These are phyloP conservation scores for Boletus semigastroideus DNA, from an alignment of 1,284 basidiomycete genomes.

Conservation along the genomic window DNA sequence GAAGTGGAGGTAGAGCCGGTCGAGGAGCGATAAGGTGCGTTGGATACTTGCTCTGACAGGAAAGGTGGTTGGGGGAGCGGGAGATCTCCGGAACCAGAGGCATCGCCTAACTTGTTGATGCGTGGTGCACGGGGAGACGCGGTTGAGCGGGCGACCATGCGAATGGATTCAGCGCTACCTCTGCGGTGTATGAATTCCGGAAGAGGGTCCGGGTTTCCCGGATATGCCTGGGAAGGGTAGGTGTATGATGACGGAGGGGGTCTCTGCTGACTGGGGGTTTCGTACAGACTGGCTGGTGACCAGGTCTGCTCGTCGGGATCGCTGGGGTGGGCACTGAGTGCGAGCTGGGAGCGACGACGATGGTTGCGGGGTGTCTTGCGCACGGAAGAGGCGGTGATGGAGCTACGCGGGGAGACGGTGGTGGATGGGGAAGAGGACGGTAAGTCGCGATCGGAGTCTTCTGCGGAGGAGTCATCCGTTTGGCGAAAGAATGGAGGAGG, in stretches of 20 bases:
- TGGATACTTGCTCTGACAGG: constrained; percentile 39
- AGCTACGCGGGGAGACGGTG: constrained; percentile 17
- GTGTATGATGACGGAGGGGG: constrained; percentile 51
- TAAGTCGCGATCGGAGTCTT: constrained; percentile 28
- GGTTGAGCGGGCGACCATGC: constrained; percentile 22
- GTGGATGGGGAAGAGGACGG: constrained; percentile 8
- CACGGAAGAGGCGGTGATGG: constrained; percentile 11
- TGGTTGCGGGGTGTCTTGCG: constrained; percentile 23
- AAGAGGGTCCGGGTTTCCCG: constrained; percentile 61
- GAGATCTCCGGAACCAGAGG: constrained; percentile 23
- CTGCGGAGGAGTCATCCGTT: constrained; percentile 21
- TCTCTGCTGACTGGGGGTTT: constrained; percentile 4
- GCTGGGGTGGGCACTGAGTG: constrained; percentile 12
- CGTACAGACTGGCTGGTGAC: constrained; percentile 13
- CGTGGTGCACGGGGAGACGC: constrained; percentile 10
- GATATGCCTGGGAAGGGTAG: constrained; percentile 57
- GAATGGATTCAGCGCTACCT: constrained; percentile 37
- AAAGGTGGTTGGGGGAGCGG: constrained; percentile 54
- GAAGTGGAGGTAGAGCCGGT: constrained; percentile 21
- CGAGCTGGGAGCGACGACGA: constrained; percentile 32
- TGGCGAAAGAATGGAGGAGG: constrained; percentile 30
- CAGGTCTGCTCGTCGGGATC: constrained; percentile 16
- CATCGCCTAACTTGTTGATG: constrained; percentile 23
- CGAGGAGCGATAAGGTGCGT: constrained; percentile 40
- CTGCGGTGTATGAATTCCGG: constrained; percentile 38